Conservation (phyloP, 2,329 filamentous ascomycete species). For the Diaporthe caulivora region DNA sequence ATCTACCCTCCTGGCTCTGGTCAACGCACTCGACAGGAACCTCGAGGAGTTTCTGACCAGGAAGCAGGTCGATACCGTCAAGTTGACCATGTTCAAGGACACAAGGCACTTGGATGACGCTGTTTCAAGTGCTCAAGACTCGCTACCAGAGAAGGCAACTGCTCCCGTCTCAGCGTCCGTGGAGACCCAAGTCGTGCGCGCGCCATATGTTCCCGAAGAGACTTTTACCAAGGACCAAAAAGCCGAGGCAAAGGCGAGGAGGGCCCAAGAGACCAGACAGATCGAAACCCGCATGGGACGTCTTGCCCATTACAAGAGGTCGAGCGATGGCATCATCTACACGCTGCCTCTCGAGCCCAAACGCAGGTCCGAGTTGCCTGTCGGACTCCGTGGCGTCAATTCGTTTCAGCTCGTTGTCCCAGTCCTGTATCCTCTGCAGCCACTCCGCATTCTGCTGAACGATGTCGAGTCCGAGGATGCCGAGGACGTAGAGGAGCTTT, state of each 20-base stretch:
- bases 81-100: conserved; percentile 73
- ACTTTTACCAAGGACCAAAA: conserved; percentile 72
- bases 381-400: conserved; percentile 70
- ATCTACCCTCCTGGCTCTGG: conserved; percentile 72
- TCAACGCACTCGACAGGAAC: conserved; percentile 79
- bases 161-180: neutral
- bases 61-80: conserved; percentile 79
- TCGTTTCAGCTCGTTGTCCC: conserved; percentile 78
- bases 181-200: conserved; percentile 14
- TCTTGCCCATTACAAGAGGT: conserved; percentile 75
- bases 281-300: conserved; percentile 81
- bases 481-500: conserved; percentile 73
- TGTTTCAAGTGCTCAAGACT: conserved; percentile 29
- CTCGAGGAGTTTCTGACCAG: conserved; percentile 78
- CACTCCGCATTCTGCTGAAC: conserved; percentile 74
- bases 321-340: conserved; percentile 77
- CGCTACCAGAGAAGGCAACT: neutral
- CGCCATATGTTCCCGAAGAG: conserved; percentile 56
- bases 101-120: conserved; percentile 57
- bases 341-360: conserved; percentile 77
- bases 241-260: conserved; percentile 70
- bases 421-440: conserved; percentile 77
- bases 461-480: conserved; percentile 72
- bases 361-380: conserved; percentile 70
- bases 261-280: conserved; percentile 77